Conservation (phyloP, 2,329 filamentous ascomycete species). For the Triangularia verruculosa region DNA sequence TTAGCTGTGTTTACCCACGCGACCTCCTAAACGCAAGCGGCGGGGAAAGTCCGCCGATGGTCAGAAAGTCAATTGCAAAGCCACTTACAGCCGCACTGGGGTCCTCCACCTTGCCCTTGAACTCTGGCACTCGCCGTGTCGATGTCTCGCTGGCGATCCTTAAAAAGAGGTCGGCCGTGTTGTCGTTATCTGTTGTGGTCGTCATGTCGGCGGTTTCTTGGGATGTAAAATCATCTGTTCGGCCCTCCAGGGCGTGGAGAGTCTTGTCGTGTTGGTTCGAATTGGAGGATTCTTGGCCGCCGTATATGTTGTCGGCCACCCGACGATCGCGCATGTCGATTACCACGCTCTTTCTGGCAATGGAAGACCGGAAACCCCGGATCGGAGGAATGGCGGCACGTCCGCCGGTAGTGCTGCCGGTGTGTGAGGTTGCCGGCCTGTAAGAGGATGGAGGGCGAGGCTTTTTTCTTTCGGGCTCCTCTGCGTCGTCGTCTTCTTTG, state of each 20-base stretch:
- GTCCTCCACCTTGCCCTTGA: slow-evolving; percentile 35
- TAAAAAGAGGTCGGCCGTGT: slow-evolving; percentile 58
- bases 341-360: slow-evolving; percentile 52
- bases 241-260: slow-evolving; percentile 50
- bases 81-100: slow-evolving; percentile 48
- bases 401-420: slow-evolving; percentile 26
- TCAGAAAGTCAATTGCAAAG: background rate
- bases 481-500: slow-evolving; percentile 41
- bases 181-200: slow-evolving; percentile 44
- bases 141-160: slow-evolving; percentile 56
- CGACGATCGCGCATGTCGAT: slow-evolving; percentile 50
- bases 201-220: slow-evolving; percentile 38
- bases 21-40: background rate
- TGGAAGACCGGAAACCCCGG: slow-evolving; percentile 55
- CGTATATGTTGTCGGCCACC: slow-evolving; percentile 43
- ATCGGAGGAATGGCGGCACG: slow-evolving; percentile 49
- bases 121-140: slow-evolving; percentile 37
- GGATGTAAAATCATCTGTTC: slow-evolving; percentile 37
- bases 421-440: slow-evolving; percentile 29
- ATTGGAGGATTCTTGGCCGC: slow-evolving; percentile 42
- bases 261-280: slow-evolving; percentile 48
- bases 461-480: slow-evolving; percentile 52
- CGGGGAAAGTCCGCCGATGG: background rate
- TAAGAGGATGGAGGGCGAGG: slow-evolving; percentile 52
- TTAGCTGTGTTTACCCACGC: background rate